Evolutionary conservation across 75 land plant species (phyloP).

Genomic region (Pinus tabuliformis): DNA sequence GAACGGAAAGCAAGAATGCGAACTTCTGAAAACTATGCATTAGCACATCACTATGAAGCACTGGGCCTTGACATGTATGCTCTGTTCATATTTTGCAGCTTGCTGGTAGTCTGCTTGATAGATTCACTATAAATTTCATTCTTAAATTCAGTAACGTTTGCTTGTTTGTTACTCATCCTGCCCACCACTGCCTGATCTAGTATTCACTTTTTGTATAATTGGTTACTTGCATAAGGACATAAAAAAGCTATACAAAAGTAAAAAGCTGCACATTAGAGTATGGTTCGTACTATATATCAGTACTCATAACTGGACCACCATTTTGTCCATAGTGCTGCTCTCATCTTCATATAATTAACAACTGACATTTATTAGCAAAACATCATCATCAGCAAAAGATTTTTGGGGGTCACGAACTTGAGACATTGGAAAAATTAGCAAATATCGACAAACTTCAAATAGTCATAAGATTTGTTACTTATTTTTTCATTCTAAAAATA

Average conservation of each 20-base stretch:
- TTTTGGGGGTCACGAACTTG: no score
- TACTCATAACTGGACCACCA: not conserved
- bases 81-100: not conserved
- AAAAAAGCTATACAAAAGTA: not conserved
- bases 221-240: not conserved
- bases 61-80: constrained; percentile 69
- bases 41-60: constrained; percentile 64
- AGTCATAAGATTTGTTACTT: no score
- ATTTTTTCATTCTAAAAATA: no score
- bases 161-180: not conserved
- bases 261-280: not conserved
- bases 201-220: not conserved
- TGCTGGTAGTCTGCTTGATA: not conserved
- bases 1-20: constrained; percentile 24
- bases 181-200: not conserved
- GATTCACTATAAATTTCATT: not conserved
- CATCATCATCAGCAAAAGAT: no score
- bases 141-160: not conserved
- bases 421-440: no score
- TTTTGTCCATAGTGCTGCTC: not conserved
- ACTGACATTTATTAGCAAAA: no score
- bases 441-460: no score
- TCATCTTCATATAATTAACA: no score
- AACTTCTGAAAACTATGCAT: constrained; percentile 20
- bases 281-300: not conserved